phyloP scores from a whole-genome alignment of 176 grass and related monocot genomes.

The Miscanthus lutarioriparius region DNA sequence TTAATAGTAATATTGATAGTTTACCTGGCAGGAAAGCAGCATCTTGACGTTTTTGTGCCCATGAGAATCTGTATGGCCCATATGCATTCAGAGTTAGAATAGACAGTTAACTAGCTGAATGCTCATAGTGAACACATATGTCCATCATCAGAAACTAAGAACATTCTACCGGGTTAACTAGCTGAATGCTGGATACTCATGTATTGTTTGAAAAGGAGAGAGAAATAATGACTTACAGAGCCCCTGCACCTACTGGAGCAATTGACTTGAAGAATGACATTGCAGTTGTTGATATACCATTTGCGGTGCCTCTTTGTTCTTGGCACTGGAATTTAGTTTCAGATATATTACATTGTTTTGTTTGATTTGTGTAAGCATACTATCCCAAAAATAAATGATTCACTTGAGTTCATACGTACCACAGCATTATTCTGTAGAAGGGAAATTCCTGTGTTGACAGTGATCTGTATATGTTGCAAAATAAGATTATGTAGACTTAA shows the following conservation, averaged over 20 bases:
- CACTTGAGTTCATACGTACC: constrained; percentile 48
- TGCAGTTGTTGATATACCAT: constrained; percentile 56
- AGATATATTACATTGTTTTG: not conserved
- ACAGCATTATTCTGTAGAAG: constrained; percentile 24
- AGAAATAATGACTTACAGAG: constrained; percentile 55
- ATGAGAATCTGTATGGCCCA: constrained; percentile 58
- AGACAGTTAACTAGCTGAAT: not conserved
- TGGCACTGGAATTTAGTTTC: constrained; percentile 50
- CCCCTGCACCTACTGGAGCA: constrained; percentile 64
- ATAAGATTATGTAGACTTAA: not conserved
- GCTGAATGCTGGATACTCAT: not conserved
- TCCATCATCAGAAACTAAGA: not conserved
- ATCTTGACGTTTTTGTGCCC: constrained; percentile 71
- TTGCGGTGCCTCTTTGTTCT: constrained; percentile 76
- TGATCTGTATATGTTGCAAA: constrained; percentile 46
- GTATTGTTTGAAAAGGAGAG: not conserved
- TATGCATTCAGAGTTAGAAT: not conserved
- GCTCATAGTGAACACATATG: not conserved
- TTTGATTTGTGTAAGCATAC: not conserved
- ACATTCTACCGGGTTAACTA: not conserved
- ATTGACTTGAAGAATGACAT: constrained; percentile 77
- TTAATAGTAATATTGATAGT: not conserved
- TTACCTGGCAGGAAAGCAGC: constrained; percentile 62
- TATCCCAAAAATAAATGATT: not conserved
- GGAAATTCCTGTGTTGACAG: constrained; percentile 40